A percentile compares a stretch with the other conserved stretches of the same genome.
These are phyloP conservation scores for Anisodus acutangulus DNA, from an alignment of 257 asterid genomes.

Conservation along the genomic window DNA sequence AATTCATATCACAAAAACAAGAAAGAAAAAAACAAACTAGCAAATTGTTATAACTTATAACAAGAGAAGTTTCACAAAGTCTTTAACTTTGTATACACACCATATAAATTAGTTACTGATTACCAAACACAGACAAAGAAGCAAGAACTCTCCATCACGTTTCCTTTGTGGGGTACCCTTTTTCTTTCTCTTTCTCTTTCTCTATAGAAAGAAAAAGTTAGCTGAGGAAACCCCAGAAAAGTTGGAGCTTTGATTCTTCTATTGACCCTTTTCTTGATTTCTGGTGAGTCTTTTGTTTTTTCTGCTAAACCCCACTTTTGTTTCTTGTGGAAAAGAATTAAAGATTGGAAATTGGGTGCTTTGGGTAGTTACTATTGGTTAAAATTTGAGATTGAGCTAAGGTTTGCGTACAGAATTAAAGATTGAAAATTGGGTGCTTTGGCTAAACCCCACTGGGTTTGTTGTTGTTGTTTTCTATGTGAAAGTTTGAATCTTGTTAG, in stretches of 20 bases:
- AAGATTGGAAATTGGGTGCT: neutral
- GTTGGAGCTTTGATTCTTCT: neutral
- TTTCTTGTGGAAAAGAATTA: neutral
- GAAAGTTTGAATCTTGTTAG: neutral
- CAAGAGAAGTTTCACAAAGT: neutral
- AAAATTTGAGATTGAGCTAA: neutral
- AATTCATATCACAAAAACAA: neutral
- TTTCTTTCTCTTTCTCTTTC: too few relatives aligned
- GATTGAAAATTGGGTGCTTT: neutral
- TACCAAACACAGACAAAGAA: constrained; percentile 33
- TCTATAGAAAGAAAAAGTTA: neutral
- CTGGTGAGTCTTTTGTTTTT: constrained; percentile 2
- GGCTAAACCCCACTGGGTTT: neutral
- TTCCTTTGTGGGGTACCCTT: constrained; percentile 25
- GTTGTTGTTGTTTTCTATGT: neutral
- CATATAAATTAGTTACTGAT: neutral
- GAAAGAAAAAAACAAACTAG: neutral
- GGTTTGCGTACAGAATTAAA: neutral
- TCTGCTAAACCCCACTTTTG: neutral
- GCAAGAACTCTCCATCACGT: constrained; percentile 23
- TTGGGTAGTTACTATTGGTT: neutral
- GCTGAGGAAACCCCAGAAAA: neutral
- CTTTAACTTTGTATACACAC: constrained; percentile 12
- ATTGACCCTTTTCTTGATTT: constrained; percentile 16
- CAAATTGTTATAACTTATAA: neutral